Base-by-base conservation (phyloP, 345 rosid genomes). In the Syzygium aqueum region DNA sequence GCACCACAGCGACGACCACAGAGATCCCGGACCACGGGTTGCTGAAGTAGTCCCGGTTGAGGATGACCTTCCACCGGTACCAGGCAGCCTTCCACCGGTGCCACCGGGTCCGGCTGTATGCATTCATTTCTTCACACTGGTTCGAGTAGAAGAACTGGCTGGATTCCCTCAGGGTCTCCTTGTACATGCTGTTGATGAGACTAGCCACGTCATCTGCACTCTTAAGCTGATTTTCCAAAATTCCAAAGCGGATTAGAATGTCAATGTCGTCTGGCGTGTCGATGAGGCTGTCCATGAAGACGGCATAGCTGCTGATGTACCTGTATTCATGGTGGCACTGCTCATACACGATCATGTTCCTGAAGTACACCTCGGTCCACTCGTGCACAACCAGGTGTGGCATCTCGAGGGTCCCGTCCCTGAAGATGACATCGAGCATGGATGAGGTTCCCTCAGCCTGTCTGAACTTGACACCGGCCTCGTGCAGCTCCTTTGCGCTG, bases 391-490 rank as follows among this genome's bases (percentile, higher is more conserved):
- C 37, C 84, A 92, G 23, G 21, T 25, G 88, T 53, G 92, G 89
- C 84, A 92, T 89, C 88, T 87, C 78, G 40, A 92, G 77, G 5
- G 51, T 84, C 40, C 92, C 93, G 1, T 88, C 59, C 27, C 28
- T 37, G 51, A 87, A 90, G 21, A 27, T 84, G 50, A 92, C 78
- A 84, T 91, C 91, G n/a, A 92, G 87, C 49, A 87, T 82, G 61
- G 88, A 87, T 57, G 83, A 87, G 30, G 23, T 82, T 2, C 85
- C 85, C 43, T 82, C 84, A 16, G 61, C 77, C 33, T 54, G 77
- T 77, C 63, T 88, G 43, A 93, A 92, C 56, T 4, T 85, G 33
- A 92, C 92, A 28, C 94, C 94, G 15, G 92, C 95, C 49, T 84
- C 88, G 30, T 86, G 53, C 25, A 93, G 90, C 73, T 90, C 91